Evolutionary conservation across 2,329 filamentous ascomycete species (phyloP), one percentile per base, ranked within the genome.

Genomic region (Albifimbria verrucaria): DNA sequence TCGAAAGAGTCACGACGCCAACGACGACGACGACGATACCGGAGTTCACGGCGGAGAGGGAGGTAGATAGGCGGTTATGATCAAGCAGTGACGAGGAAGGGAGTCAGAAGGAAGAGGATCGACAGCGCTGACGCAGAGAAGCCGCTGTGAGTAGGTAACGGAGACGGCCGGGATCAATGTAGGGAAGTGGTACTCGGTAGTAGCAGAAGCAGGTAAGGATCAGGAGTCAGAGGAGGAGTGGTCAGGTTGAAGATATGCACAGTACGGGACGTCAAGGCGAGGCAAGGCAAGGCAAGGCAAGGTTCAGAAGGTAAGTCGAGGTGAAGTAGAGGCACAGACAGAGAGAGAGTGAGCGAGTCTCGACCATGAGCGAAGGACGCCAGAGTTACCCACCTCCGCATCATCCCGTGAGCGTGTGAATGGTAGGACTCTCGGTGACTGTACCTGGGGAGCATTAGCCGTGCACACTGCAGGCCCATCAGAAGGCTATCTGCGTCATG

Each of bases 341-440:
- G 18, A 22, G 20, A n/a, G 18, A 22, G 20, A 22, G 22, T 17
- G 32, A 21, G 18, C 41, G 12, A 39, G 32, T 39, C 32, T 39
- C 32, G 32, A 12, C 32, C 32, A 32, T 15, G 26, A 32, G 9
- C 26, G 7, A 32, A 32, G 26, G 26, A 9, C 7, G 26, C 9
- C 15, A 39, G 4, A n/a, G 32, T 39, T 12, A n/a, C 32, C 32
- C 32, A 12, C 32, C 32, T 39, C 63, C 59, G 61, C 63, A 65
- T 65, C 62, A 65, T 65, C 59, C 62, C 62, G 62, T 63, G 56
- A 65, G 55, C 54, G 46, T 50, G 52, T 56, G 56, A 64, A 54
- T 59, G 58, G 61, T 42, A 23, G 36, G 18, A 48, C 41, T n/a
- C 21, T 23, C 21, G 49, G 46, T n/a, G 21, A 20, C 39, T 9